Conservation (phyloP, 2,329 filamentous ascomycete genomes). For the Colletotrichum filicis region DNA sequence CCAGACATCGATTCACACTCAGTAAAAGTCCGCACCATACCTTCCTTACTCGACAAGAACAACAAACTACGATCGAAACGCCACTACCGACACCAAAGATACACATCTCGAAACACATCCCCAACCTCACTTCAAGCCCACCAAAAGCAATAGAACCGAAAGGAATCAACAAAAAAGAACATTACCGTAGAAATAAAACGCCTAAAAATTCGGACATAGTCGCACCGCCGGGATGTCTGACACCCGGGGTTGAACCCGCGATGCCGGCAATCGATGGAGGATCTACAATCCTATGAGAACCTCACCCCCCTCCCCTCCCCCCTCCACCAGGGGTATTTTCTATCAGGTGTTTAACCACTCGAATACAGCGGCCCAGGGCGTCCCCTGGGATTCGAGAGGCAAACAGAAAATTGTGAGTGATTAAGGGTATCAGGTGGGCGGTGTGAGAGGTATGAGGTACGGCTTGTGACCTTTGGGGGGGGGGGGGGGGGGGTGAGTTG, state of each 20-base stretch:
- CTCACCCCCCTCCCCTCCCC: neutral
- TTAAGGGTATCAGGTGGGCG: too few relatives aligned
- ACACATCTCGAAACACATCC: neutral
- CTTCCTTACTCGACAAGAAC: too few relatives aligned
- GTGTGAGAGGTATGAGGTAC: too few relatives aligned
- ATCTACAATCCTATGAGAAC: neutral
- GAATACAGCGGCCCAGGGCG: neutral
- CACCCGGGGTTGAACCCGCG: neutral
- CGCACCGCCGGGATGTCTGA: too few relatives aligned
- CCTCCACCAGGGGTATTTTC: neutral
- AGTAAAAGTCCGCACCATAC: too few relatives aligned
- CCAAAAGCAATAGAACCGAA: rapidly evolving
- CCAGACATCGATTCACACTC: too few relatives aligned
- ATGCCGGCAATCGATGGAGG: neutral
- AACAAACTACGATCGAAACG: too few relatives aligned
- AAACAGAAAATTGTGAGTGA: too few relatives aligned
- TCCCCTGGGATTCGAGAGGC: neutral
- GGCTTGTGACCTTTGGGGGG: neutral
- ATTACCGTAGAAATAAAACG: too few relatives aligned
- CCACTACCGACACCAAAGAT: too few relatives aligned
- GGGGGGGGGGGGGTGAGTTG: neutral
- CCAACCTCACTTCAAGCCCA: too few relatives aligned
- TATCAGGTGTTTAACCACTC: neutral
- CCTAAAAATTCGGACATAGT: neutral
- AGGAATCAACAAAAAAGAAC: too few relatives aligned